Conservation (phyloP, 129 eudicot genomes). For the Helianthus annuus region DNA sequence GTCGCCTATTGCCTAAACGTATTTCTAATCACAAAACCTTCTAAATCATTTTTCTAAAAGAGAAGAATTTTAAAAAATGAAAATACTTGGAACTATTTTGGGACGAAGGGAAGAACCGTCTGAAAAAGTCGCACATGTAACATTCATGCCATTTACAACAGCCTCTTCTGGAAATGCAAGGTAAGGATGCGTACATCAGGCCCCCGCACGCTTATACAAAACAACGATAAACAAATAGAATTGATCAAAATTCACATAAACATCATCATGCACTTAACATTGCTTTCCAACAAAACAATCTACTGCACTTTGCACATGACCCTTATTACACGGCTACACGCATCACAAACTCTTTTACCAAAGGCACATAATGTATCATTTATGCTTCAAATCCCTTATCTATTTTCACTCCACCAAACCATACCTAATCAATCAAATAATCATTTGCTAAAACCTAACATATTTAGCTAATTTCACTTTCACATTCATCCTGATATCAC, state of each 20-base stretch:
- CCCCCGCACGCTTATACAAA: conserved; percentile 19
- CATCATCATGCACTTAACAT: conserved; percentile 43
- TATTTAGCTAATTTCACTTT: background rate
- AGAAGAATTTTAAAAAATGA: background rate
- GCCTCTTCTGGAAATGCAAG: too few relatives aligned
- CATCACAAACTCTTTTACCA: conserved; percentile 42
- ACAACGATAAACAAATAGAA: background rate
- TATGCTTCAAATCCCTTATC: conserved; percentile 23
- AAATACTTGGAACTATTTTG: conserved; percentile 1
- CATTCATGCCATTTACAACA: conserved; percentile 12
- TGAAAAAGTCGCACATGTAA: background rate
- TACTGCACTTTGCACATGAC: conserved; percentile 39
- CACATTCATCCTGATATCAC: background rate
- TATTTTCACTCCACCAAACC: background rate
- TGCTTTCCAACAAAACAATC: conserved; percentile 35
- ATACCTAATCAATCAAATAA: background rate
- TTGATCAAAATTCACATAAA: conserved; percentile 19
- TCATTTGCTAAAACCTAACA: conserved; percentile 4
- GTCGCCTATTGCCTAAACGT: background rate
- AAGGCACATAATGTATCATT: conserved; percentile 28
- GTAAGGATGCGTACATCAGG: too few relatives aligned
- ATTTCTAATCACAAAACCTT: background rate
- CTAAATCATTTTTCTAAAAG: background rate
- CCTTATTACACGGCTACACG: conserved; percentile 40
- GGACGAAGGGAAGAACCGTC: background rate